Evolutionary conservation across 805 yeast genomes (phyloP), one percentile per base, ranked within the genome.

Genomic region (Kluyveromyces wickerhamii): DNA sequence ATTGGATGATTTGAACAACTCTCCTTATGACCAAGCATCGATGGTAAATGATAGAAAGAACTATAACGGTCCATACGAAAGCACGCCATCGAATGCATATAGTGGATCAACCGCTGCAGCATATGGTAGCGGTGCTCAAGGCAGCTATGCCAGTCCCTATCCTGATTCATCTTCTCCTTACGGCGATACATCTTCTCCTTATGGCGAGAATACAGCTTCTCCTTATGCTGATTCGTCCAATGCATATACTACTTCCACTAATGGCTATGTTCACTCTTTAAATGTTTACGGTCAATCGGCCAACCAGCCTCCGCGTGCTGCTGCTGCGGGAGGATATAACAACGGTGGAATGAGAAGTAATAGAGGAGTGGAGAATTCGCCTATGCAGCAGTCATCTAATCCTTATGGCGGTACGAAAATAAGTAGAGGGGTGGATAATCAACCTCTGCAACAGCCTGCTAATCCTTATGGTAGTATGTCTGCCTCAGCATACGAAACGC

Each of bases 1-100:
- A 5, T 18, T 39, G 17, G 36, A 39, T 5, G 52, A 52, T 27
- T 35, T 49, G 31, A 47, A 48, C 29, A 41, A 41, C 13, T 40
- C 47, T 11, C 39, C 30, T 10, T 16, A 37, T 15, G 44, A 37
- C 27, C 28, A 38, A 10, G 38, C 19, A 13, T 18, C 35, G n/a
- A 21, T 25, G 22, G 16, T 32, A 5, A 32, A 19, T 16, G 20
- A 18, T 19, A 23, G 19, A 17, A 20, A 13, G 12, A 16, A 18
- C 18, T 19, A 25, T 19, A 16, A 15, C 13, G 33, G 21, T 23
- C 21, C 29, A 4, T 24, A 24, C 17, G 17, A 23, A 10, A 32
- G 15, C 6, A 8, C 13, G 13, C 12, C 5, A 13, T 19, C 21
- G 14, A 21, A 23, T 32, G 12, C 23, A 16, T n/a, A n/a, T n/a